Conservation (phyloP, 2,329 filamentous ascomycete genomes). For the Daldinia sp. region DNA sequence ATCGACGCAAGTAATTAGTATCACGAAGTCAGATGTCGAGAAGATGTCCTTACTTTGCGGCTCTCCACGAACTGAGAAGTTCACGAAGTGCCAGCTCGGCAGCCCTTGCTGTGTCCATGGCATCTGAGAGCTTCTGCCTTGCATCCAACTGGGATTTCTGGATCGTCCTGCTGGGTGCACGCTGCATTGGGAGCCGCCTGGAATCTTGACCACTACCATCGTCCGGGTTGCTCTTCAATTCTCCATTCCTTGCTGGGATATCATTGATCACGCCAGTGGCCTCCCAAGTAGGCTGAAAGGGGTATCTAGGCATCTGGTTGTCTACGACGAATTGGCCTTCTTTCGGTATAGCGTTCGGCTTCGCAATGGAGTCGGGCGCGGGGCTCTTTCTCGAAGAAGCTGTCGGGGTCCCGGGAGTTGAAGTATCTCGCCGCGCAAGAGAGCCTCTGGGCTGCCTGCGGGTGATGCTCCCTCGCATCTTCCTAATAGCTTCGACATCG, state of each 20-base stretch:
- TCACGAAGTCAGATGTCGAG: conserved; percentile 1
- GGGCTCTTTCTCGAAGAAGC: conserved; percentile 52
- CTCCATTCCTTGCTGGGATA: conserved; percentile 62
- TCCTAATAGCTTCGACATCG: conserved; percentile 87
- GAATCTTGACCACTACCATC: conserved; percentile 47
- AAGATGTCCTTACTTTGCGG: conserved; percentile 68
- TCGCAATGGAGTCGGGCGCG: conserved; percentile 50
- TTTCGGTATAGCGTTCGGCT: conserved; percentile 52
- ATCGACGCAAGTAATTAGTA: conserved; percentile 25
- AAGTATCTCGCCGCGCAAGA: conserved; percentile 65
- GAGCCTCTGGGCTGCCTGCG: conserved; percentile 80
- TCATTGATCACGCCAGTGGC: conserved; percentile 81
- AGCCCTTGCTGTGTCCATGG: conserved; percentile 80
- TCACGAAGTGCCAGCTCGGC: conserved; percentile 87
- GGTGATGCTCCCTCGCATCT: conserved; percentile 85
- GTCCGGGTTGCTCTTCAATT: conserved; percentile 51
- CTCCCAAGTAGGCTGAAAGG: conserved; percentile 73
- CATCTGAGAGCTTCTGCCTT: conserved; percentile 71
- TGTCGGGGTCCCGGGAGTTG: conserved; percentile 65
- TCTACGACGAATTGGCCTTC: conserved; percentile 55
- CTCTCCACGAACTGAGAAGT: conserved; percentile 80
- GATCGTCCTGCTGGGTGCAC: conserved; percentile 57
- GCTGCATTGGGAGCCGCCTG: conserved; percentile 49
- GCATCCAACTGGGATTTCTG: conserved; percentile 71
- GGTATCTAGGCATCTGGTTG: conserved; percentile 62